Conservation (phyloP, 805 yeast species). For the Henningerozyma blattae region DNA sequence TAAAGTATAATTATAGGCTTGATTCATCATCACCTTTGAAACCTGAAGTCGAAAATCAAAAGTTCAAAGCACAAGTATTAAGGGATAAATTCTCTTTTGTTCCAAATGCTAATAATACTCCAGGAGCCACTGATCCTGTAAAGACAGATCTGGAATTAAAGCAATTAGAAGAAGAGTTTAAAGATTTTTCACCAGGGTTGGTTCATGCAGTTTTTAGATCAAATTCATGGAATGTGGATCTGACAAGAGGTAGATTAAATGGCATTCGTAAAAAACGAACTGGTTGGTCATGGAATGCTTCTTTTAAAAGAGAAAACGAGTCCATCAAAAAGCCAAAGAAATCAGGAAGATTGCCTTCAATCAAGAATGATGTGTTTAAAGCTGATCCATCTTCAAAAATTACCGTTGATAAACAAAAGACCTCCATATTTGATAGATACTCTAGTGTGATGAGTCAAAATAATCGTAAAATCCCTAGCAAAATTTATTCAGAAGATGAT, state of each 20-base stretch:
- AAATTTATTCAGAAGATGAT: constrained; percentile 5
- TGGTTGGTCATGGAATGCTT: constrained; percentile 10
- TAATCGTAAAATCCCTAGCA: constrained; percentile 3
- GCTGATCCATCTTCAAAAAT: constrained; percentile 24
- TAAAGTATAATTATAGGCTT: constrained; percentile 2
- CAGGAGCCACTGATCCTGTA: not conserved
- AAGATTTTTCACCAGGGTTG: constrained; percentile 23
- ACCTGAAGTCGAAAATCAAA: constrained; percentile 1
- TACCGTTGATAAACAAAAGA: constrained; percentile 24
- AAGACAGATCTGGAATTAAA: constrained; percentile 3
- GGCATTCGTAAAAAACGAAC: constrained; percentile 18
- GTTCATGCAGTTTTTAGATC: constrained; percentile 29
- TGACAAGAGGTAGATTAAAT: constrained; percentile 24
- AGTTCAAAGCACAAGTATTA: constrained; percentile 9
- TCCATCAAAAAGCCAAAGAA: not conserved
- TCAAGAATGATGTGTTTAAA: constrained; percentile 1
- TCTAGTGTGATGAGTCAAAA: constrained; percentile 17
- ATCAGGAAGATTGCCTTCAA: constrained; percentile 6
- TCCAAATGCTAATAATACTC: constrained; percentile 6
- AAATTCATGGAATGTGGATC: constrained; percentile 25
- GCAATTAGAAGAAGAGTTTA: constrained; percentile 18
- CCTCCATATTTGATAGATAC: constrained; percentile 27
- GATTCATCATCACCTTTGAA: constrained; percentile 22
- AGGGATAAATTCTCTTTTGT: constrained; percentile 32
- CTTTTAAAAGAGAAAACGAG: not conserved